These are phyloP conservation scores for Podila minutissima DNA, from an alignment of 192 early-diverging fungal genomes.

Conservation along the genomic window DNA sequence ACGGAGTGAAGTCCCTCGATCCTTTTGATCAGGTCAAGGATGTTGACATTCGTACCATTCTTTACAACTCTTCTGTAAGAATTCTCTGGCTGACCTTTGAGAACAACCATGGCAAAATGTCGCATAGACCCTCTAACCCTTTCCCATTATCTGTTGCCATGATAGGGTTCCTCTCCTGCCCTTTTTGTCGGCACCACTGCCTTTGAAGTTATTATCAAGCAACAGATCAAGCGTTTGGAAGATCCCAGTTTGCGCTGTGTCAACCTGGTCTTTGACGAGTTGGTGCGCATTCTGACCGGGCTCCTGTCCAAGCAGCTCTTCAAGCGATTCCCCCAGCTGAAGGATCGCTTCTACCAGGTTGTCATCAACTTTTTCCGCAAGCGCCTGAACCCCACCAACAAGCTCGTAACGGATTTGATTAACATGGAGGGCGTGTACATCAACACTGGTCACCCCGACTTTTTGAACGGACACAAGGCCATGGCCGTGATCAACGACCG, in stretches of 20 bases:
- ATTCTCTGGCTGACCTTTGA: too few relatives aligned
- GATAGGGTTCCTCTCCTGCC: slow-evolving; percentile 91
- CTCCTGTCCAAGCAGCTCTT: slow-evolving; percentile 93
- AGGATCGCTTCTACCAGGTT: slow-evolving; percentile 92
- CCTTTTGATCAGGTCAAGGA: slow-evolving; percentile 99
- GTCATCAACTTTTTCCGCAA: slow-evolving; percentile 97
- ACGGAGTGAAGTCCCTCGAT: slow-evolving; percentile 93
- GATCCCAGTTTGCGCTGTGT: slow-evolving; percentile 97
- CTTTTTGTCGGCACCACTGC: slow-evolving; percentile 98
- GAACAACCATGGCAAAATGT: too few relatives aligned
- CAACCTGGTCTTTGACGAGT: slow-evolving; percentile 96
- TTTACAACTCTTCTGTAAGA: slow-evolving; percentile 94
- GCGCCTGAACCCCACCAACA: slow-evolving; percentile 89
- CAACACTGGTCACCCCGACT: slow-evolving; percentile 99
- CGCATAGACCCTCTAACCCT: too few relatives aligned
- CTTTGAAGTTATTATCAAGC: slow-evolving; percentile 97
- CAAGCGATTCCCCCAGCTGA: slow-evolving; percentile 95
- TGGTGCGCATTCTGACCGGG: slow-evolving; percentile 94
- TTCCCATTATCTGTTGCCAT: too few relatives aligned
- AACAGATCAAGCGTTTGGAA: slow-evolving; percentile 98
- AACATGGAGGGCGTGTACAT: slow-evolving; percentile 96
- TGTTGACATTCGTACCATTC: slow-evolving; percentile 96
- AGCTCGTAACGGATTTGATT: slow-evolving; percentile 93
- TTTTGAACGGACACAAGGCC: slow-evolving; percentile 96
- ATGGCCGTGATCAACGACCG: slow-evolving; percentile 93